A percentile compares a stretch with the other conserved stretches of the same genome.
Evolutionary conservation across 495 filamentous ascomycete genomes (phyloP).

Genomic region (Hyaloscypha bicolor): DNA sequence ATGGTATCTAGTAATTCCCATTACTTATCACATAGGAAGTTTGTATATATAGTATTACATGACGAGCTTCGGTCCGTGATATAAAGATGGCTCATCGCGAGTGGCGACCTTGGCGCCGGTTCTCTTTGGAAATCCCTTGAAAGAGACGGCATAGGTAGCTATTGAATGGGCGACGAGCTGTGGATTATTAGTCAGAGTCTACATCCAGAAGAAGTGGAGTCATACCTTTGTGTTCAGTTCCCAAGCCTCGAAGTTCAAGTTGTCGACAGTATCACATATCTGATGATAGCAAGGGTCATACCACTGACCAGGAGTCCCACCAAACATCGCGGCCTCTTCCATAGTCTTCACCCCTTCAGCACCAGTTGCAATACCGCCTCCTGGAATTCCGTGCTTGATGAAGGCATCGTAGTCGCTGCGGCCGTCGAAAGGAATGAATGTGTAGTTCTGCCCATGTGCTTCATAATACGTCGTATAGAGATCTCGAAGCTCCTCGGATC

Average conservation of each 20-base stretch:
- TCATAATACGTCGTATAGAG: slow-evolving; percentile 54
- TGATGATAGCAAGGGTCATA: slow-evolving; percentile 60
- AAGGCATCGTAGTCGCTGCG: slow-evolving; percentile 60
- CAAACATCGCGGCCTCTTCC: slow-evolving; percentile 52
- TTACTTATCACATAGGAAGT: neutral
- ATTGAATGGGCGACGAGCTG: slow-evolving; percentile 57
- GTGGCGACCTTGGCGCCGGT: slow-evolving; percentile 14
- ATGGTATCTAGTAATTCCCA: neutral
- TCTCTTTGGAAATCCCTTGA: slow-evolving; percentile 54
- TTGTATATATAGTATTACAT: slow-evolving; percentile 24
- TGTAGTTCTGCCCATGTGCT: slow-evolving; percentile 49
- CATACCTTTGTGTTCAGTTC: slow-evolving; percentile 52
- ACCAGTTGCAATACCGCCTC: slow-evolving; percentile 63
- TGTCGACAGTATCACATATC: slow-evolving; percentile 52
- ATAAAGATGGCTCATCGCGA: slow-evolving; percentile 10
- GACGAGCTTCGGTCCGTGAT: slow-evolving; percentile 28
- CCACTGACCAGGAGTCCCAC: slow-evolving; percentile 52
- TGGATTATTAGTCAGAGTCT: slow-evolving; percentile 1
- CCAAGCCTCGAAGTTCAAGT: slow-evolving; percentile 54
- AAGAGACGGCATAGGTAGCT: slow-evolving; percentile 53
- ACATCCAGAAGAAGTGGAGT: neutral
- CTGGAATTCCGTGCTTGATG: slow-evolving; percentile 54
- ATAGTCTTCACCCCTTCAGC: slow-evolving; percentile 59
- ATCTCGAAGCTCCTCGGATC: slow-evolving; percentile 52
- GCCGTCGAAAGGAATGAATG: slow-evolving; percentile 56